Evolutionary conservation across 2,329 filamentous ascomycete species (phyloP).

Genomic region (Didymella keratinophila): DNA sequence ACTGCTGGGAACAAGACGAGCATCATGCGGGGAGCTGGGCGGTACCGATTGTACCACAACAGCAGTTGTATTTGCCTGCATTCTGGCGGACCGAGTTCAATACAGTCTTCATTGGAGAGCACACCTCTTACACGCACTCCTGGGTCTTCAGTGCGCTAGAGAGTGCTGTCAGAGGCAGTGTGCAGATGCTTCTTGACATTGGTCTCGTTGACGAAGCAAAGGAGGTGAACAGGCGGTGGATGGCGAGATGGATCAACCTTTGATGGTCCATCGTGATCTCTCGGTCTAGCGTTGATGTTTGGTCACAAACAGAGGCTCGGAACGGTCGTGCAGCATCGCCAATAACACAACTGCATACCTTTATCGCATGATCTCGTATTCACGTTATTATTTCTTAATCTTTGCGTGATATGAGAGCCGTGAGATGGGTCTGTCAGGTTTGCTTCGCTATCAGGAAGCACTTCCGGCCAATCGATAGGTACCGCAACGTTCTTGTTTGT

Average conservation of each 20-base stretch:
- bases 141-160: conserved; percentile 72
- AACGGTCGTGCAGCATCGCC: not conserved
- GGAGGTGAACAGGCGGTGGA: conserved; percentile 67
- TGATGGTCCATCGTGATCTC: not conserved
- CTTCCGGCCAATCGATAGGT: not conserved
- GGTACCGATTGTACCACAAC: conserved; percentile 65
- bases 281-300: not conserved
- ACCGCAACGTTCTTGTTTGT: not conserved
- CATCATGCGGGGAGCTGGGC: conserved; percentile 68
- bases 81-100: conserved; percentile 72
- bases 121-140: conserved; percentile 72
- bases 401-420: not conserved
- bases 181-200: conserved; percentile 67
- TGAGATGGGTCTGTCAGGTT: not conserved
- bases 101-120: conserved; percentile 69
- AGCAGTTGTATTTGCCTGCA: conserved; percentile 71
- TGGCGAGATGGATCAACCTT: conserved; percentile 67
- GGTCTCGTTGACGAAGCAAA: conserved; percentile 73
- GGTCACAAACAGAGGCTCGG: not conserved
- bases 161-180: conserved; percentile 67
- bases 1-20: conserved; percentile 69
- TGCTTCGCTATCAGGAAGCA: not conserved
- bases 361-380: not conserved
- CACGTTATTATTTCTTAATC: not conserved
- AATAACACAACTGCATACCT: not conserved